Evolutionary conservation across 306 rosid genomes (phyloP), one percentile per base, ranked within the genome.

Genomic region (Biancaea sappan): DNA sequence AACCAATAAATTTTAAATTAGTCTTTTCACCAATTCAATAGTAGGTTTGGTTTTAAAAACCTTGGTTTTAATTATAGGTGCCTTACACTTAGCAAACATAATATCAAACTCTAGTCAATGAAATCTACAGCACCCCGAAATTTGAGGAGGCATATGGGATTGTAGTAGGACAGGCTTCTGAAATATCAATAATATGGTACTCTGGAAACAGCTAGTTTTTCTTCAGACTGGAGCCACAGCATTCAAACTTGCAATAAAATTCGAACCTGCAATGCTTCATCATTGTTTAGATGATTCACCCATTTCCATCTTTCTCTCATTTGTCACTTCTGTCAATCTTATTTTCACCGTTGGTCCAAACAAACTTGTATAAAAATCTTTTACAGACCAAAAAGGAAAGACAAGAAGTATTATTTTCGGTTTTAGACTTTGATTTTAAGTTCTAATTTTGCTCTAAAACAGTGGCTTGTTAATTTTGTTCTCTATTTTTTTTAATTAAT

Each of bases 131-230:
- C 47, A 18, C 69, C 51, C 43, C n/a, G 41, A 52, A 69, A 69
- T 66, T 65, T 58, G 44, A 71, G 38, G 37, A 41, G 53, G 28
- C 28, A 34, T 70, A 75, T 79, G 69, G 48, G n/a, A n/a, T n/a
- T n/a, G n/a, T n/a, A n/a, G n/a, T n/a, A n/a, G n/a, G n/a, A n/a
- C n/a, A n/a, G n/a, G n/a, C n/a, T n/a, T n/a, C n/a, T n/a, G n/a
- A 66, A 14, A 67, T 48, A n/a, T 47, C 34, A 56, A 34, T 28
- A 26, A 37, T 35, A n/a, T 70, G 62, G 31, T 26, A 31, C 32
- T 37, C 66, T 66, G 22, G 28, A 63, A 62, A 53, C 24, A 69
- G 26, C 44, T 16, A 48, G 7, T 37, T 63, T 24, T 6, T 51
- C 21, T 15, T 21, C 64, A 22, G 25, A 22, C 21, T 51, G 12